Evolutionary conservation across 345 rosid species (phyloP), one percentile per base, ranked within the genome.

Genomic region (Eucalyptus polyanthemos): DNA sequence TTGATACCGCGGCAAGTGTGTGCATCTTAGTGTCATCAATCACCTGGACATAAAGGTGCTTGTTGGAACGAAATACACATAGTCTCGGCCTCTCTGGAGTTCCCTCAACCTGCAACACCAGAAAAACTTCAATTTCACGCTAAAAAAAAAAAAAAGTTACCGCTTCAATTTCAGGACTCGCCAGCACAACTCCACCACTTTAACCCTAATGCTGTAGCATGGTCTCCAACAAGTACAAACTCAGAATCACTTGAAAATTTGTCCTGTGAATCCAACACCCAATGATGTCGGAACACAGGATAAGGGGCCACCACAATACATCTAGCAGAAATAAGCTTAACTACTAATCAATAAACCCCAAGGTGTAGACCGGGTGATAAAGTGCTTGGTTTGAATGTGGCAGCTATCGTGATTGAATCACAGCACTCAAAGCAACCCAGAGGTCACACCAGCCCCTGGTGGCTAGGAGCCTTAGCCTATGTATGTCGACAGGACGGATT

Each of bases 11-110:
- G 89, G 98, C 98, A 88, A 98, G 96, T 2, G 99, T 98, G 92
- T 97, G 99, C 99, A 97, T 98, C 95, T 97, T 97, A 8, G 96
- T 92, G 92, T 98, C 99, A 93, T 98, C 99, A 88, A 98, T 95
- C 92, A 98, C 98, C 93, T 98, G 99, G 54, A 93, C 98, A 88
- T 95, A 96, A 29, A 98, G 92, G 93, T 96, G 98, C 92, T 96
- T 97, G 96, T 96, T 98, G 89, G 99, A 98, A 13, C 99, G 96
- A 89, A 93, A 98, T 13, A 98, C 97, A 40, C 95, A 91, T 14
- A 98, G 88, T 90, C 99, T 93, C 62, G 99, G 99, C 94, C 99
- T 96, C 88, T 97, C 99, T 7, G 95, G 89, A 42, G 97, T 97
- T 50, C 99, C 99, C 44, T 95, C 91, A 90, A 97, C 94, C 99